Evolutionary conservation across 306 rosid genomes (phyloP), one percentile per base, ranked within the genome.

Genomic region (Vachellia pachyceras): DNA sequence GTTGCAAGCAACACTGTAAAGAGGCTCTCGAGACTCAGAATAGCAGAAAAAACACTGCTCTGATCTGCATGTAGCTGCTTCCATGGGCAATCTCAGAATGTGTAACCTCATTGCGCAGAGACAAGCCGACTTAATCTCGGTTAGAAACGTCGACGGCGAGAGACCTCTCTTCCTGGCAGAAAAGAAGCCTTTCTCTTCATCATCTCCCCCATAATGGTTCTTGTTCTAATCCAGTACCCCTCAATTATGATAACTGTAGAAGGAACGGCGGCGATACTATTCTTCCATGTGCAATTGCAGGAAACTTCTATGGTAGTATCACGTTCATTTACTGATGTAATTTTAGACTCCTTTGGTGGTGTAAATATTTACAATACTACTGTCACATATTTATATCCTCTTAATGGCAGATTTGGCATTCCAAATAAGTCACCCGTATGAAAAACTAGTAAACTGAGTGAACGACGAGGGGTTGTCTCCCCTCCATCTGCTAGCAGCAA

Each of bases 401-500:
- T 45, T 46, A 13, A 46, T 46, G 52, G 55, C 55, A 90, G 97
- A 90, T 77, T 57, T 92, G 80, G 97, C 93, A 83, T 83, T 80
- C 68, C 90, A 87, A 74, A 92, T 90, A 41, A 89, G 86, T 33
- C 57, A 76, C 12, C 61, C 83, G 33, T 83, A 92, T 23, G 18
- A 6, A 45, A 55, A 72, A 0, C 85, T 90, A 2, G 88, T 80
- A 6, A 72, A 79, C 15, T 35, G 0, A 13, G 13, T 74, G 12
- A 84, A 92, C 36, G 20, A 45, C 44, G 15, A 6, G 0, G 97
- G 97, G n/a, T 18, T 13, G 6, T 18, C 83, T 22, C 91, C 94
- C n/a, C 94, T 92, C 41, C 94, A 92, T 83, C 14, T 80, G 50
- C 83, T 92, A 6, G 92, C 94, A 0, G 54, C 58, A n/a, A 90